Evolutionary conservation across 2,329 filamentous ascomycete genomes (phyloP), one percentile per base, ranked within the genome.

Genomic region (Aspergillus unguis): DNA sequence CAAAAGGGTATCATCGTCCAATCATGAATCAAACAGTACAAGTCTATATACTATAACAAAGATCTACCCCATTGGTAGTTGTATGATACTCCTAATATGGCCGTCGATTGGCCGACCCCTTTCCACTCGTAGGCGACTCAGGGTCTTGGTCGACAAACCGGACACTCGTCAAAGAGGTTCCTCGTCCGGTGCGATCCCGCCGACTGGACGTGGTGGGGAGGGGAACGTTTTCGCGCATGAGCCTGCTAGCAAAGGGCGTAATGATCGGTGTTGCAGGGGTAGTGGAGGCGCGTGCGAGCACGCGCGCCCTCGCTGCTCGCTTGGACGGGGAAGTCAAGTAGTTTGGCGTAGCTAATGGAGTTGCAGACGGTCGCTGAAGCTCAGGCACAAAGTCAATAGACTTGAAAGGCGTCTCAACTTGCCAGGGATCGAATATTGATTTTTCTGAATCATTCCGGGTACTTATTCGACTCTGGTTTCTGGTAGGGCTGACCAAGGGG

Each of bases 281-380:
- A n/a, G 72, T 76, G 2, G 75, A 76, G 41, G 69, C 59, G 53
- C 74, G 69, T 9, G 71, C 69, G 44, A 77, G 57, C 27, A 67
- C 66, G 57, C 66, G 69, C 7, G 73, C 74, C 33, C 73, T 66
- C 23, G 74, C 72, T 33, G 74, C 73, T 50, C 74, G 67, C 58
- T 74, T 76, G 25, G 75, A 76, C n/a, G 75, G 75, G 3, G 75
- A 77, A 38, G 63, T 70, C 53, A 76, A 53, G 57, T 73, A 74
- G 48, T 66, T 75, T 11, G 74, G 74, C 5, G 74, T 72, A 11
- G 70, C 66, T 25, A 71, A 60, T 4, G 72, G 70, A 27, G 63
- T 73, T 32, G 69, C 66, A 17, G 68, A 67, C 43, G 63, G 63
- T 37, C 59, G 60, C 28, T 70, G 64, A 6, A 65, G 62, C 9